A percentile compares a stretch with the other conserved stretches of the same genome.
Conservation (phyloP, 1,284 basidiomycete genomes). For the Trametes hirsuta region DNA sequence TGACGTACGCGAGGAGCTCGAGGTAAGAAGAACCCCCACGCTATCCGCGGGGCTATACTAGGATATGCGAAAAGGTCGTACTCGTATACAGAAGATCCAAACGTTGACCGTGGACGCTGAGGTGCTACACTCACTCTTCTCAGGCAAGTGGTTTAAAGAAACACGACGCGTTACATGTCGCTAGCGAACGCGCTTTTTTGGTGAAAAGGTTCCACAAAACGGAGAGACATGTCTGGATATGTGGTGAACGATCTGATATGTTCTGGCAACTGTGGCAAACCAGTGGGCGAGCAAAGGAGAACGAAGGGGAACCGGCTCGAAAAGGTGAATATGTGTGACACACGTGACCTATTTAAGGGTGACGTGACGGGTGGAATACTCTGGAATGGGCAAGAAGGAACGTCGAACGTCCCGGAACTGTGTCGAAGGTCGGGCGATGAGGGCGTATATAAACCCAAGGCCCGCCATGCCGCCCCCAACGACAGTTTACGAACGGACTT, state of each 20-base stretch:
- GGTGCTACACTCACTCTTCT: no score
- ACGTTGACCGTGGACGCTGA: no score
- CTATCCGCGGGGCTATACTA: no score
- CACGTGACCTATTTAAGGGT: slow-evolving; percentile 15
- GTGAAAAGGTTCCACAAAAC: background rate
- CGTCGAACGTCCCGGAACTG: slow-evolving; percentile 22
- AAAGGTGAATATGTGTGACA: slow-evolving; percentile 7
- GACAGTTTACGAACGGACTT: slow-evolving; percentile 22
- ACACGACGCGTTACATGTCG: no score
- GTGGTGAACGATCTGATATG: slow-evolving; percentile 7
- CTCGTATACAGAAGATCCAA: no score
- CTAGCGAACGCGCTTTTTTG: background rate
- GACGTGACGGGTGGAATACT: slow-evolving; percentile 25
- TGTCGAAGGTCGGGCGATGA: slow-evolving; percentile 17
- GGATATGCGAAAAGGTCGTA: no score
- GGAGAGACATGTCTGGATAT: background rate
- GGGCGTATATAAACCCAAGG: slow-evolving; percentile 23
- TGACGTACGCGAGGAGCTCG: no score
- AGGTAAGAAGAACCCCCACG: no score
- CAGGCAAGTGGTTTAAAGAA: no score
- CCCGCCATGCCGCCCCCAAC: slow-evolving; percentile 8
- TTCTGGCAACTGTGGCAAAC: background rate
- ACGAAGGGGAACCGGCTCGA: slow-evolving; percentile 5
- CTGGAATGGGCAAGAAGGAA: slow-evolving; percentile 30
- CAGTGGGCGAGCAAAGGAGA: background rate